Evolutionary conservation across 2,329 filamentous ascomycete species (phyloP), one percentile per base, ranked within the genome.

Genomic region (Albifimbria verrucaria): DNA sequence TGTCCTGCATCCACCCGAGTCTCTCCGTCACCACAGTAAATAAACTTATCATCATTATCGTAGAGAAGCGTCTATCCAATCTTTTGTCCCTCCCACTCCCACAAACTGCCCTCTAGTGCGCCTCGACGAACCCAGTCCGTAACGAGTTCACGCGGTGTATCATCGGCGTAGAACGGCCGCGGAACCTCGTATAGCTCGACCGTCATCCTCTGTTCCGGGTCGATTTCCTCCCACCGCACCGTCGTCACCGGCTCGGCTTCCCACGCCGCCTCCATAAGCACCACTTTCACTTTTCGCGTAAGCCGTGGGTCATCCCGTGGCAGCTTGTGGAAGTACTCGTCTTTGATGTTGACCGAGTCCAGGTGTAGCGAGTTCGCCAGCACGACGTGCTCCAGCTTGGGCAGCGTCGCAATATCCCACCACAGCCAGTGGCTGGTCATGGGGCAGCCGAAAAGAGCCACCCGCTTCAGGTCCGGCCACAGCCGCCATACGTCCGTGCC

Each of bases 371-470:
- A 62, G 36, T 68, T 65, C 25, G 73, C 74, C 21, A 80, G 62
- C 10, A 79, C 70, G 4, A 80, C 62, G 12, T 70, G 72, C 24
- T 73, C 66, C 41, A 80, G 61, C 26, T 62, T 56, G 7, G 65
- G 54, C 53, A 75, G 63, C 26, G 63, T 63, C 17, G 69, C 71
- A 48, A 77, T 62, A 46, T 67, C 65, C 57, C 62, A 65, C 72
- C 72, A 76, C 26, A 76, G 64, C 63, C 62, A 66, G 51, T 71
- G 66, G 10, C 67, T 68, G 54, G 71, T 66, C 3, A 69, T 24
- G 10, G 69, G 68, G 12, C 65, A 71, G 21, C 71, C 70, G 55
- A 77, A 78, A 18, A 81, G 64, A 36, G 69, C 72, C 17, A 81
- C 62, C 2, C 67, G 68, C 60, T 64, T 64, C 22, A 80, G 65